Base-by-base conservation (phyloP, 2,329 filamentous ascomycete species). In the Aspergillus sp. region DNA sequence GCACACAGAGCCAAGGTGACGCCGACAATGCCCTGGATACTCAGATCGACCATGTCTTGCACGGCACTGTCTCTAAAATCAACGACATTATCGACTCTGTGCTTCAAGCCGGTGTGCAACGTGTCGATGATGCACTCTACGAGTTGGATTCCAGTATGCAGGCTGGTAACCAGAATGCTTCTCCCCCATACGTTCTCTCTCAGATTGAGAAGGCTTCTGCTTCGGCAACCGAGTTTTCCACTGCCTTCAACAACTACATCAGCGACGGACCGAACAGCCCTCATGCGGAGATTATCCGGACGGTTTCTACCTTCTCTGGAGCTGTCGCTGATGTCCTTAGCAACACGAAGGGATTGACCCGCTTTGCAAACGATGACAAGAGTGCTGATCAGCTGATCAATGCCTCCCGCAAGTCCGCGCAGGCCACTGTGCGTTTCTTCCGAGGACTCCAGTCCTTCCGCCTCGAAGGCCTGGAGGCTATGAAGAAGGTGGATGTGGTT, bases 21-120 rank as follows among this genome's bases (percentile, higher is more conserved):
- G 89, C 88, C 11, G 93, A 97, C 73, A 82, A 89, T 64, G 92
- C 89, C 2, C 83, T 97, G 58, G 94, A 98, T 72, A 91, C 91
- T 38, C 92, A 97, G 76, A 92, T 99, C 64, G 94, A 98, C 77
- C 90, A 90, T 47, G 85, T 99, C 65, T 89, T 98, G 63, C 84
- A 95, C 68, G 86, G 92, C 64, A 96, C 93, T 71, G 84, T 97
- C 53, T 87, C 90, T 74, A 97, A 97, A 83, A 94, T 99, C 77
- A 95, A 96, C 80, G 93, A 96, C 70, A 94, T 99, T 57, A 96
- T 99, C 69, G 95, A 99, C 77, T 97, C 94, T 0, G 95, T 99
- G 3, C 83, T 99, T 45, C 93, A 98, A 75, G 90, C 92, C 53
- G 95, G 93, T 68, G 92, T 98, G 23, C 89, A 95, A 71, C 90